Evolutionary conservation across 495 filamentous ascomycete genomes (phyloP), one percentile per base, ranked within the genome.

Genomic region (Delitschia confertaspora): DNA sequence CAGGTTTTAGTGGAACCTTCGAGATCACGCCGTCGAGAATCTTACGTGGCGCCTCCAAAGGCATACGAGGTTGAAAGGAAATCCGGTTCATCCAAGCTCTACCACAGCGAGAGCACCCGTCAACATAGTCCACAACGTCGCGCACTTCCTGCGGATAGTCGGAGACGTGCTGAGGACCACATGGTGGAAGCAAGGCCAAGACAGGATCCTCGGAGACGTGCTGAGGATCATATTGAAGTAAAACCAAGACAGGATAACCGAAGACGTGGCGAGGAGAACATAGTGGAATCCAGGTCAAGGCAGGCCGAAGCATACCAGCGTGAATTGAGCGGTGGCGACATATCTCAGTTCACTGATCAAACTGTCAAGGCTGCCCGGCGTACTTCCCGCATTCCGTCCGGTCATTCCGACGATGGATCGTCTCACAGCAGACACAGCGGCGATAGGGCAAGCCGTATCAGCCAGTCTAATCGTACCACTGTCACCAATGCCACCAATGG

Each of bases 361-460:
- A 21, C 32, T 9, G 33, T 47, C 44, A 45, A 49, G 21, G 53
- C 44, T 11, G 48, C 48, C 21, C 52, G 53, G 32, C 31, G 48
- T 1, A 31, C 43, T 3, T 48, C 48, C 1, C 48, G 44, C 7
- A 20, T 48, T 16, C 29, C 33, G 7, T 43, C 52, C 20, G 42
- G 37, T 9, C 45, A 10, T 9, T 49, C 51, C 4, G 51, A 55
- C 3, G 33, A 14, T 19, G 43, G 38, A 16, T 49, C 45, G 6
- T 33, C 31, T 19, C 42, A 33, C 20, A 43, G 47, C 38, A 38
- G 30, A n/a, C 13, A 22, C 17, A 37, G 38, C 30, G 9, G 29
- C 22, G 51, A 55, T 24, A 26, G 33, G 9, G 27, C 23, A 16
- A 55, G 34, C 20, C 51, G 51, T 18, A 32, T 51, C 33, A 55